These are phyloP conservation scores for Scenedesmus sp. DNA, from an alignment of 163 green algal genomes.

Conservation along the genomic window DNA sequence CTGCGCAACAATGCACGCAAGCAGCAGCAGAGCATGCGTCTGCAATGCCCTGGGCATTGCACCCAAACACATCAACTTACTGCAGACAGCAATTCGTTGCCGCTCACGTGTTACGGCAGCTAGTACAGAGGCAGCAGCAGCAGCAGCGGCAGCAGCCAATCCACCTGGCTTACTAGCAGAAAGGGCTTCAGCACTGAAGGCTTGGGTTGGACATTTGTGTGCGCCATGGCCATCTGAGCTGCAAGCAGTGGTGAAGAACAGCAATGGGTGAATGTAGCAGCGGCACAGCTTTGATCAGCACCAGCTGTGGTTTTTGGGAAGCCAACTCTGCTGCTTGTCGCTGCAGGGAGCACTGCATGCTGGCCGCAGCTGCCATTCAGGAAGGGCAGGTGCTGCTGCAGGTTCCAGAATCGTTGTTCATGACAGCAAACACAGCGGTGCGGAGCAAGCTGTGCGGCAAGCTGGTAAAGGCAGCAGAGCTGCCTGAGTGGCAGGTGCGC, in stretches of 20 bases:
- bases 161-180: background rate
- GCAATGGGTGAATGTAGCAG: background rate
- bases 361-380: background rate
- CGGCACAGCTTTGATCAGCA: background rate
- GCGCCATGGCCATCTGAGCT: constrained; percentile 19
- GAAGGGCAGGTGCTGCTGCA: constrained; percentile 27
- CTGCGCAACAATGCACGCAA: background rate
- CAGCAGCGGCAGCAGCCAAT: constrained; percentile 24
- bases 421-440: constrained; percentile 40
- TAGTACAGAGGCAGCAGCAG: background rate
- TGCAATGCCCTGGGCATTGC: background rate
- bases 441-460: constrained; percentile 48
- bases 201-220: constrained; percentile 15
- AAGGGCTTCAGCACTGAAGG: constrained; percentile 5
- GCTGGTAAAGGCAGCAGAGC: constrained; percentile 15
- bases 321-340: background rate
- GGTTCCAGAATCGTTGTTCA: constrained; percentile 32
- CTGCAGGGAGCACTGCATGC: constrained; percentile 45
- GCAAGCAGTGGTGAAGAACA: background rate
- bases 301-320: background rate
- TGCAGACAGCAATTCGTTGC: background rate
- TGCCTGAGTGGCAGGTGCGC: constrained; percentile 69
- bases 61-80: background rate
- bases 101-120: background rate
- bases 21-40: background rate